Percentiles rank a stretch among this genome's conserved stretches.
These are phyloP conservation scores for Didymella sp. DNA, from an alignment of 2,329 filamentous ascomycete species.

Conservation along the genomic window DNA sequence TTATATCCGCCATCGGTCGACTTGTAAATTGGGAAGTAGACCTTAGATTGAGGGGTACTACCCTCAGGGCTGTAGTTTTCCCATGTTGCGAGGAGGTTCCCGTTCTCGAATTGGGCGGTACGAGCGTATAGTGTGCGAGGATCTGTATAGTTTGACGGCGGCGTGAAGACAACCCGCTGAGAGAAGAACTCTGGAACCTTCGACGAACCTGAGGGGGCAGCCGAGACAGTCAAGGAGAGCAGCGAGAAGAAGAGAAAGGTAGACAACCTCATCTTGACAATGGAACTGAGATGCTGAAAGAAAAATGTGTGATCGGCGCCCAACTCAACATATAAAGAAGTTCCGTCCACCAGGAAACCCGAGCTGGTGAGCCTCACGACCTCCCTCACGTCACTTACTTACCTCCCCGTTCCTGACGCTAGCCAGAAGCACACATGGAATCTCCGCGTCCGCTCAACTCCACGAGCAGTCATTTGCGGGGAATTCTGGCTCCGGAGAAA, in stretches of 20 bases:
- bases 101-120: constrained; percentile 55
- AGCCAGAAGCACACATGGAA: constrained; percentile 3
- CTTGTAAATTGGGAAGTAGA: constrained; percentile 57
- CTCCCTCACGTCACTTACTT: constrained; percentile 12
- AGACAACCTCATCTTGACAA: constrained; percentile 42
- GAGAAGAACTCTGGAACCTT: constrained; percentile 39
- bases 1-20: constrained; percentile 57
- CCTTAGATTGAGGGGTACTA: constrained; percentile 39
- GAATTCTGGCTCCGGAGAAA: constrained; percentile 32
- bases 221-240: constrained; percentile 28
- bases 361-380: constrained; percentile 4
- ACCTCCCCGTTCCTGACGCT: constrained; percentile 17
- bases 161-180: constrained; percentile 52
- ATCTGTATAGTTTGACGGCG: constrained; percentile 54
- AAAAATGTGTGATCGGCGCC: constrained; percentile 7
- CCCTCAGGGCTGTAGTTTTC: constrained; percentile 60
- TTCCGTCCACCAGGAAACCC: constrained; percentile 1
- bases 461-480: constrained; percentile 24
- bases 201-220: constrained; percentile 29
- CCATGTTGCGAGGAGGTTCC: constrained; percentile 60
- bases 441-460: constrained; percentile 10
- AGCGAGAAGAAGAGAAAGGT: constrained; percentile 36
- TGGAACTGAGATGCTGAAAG: constrained; percentile 12
- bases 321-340: constrained; percentile 10
- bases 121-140: constrained; percentile 62